These are phyloP conservation scores for Russula sp. DNA, from an alignment of 768 basidiomycete genomes.

Conservation along the genomic window DNA sequence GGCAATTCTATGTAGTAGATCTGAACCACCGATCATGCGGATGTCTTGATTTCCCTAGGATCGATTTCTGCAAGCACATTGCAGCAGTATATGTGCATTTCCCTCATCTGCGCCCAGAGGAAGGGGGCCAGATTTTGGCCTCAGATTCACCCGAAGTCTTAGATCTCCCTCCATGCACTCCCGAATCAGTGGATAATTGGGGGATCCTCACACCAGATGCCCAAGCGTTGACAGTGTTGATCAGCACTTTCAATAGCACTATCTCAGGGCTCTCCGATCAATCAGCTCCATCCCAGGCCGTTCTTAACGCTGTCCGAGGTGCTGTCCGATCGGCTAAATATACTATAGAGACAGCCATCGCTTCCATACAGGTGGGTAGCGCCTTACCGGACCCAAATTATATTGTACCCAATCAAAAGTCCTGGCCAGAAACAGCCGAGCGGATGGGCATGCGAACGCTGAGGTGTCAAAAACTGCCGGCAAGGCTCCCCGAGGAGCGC, in stretches of 20 bases:
- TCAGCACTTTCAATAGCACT: too few species aligned
- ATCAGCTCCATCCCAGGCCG: background rate
- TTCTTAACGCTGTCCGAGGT: background rate
- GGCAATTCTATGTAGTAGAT: background rate
- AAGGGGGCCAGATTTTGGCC: too few species aligned
- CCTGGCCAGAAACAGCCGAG: too few species aligned
- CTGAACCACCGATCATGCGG: background rate
- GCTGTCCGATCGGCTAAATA: background rate
- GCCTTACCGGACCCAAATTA: background rate
- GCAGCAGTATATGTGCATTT: background rate
- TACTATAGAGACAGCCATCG: background rate
- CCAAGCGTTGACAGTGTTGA: too few species aligned
- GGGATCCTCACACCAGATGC: too few species aligned
- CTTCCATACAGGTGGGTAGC: background rate
- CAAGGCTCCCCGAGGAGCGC: too few species aligned
- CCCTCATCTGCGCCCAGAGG: background rate
- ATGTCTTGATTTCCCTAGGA: background rate
- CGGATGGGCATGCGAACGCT: too few species aligned
- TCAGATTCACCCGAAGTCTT: background rate
- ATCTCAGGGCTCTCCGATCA: background rate
- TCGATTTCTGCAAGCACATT: conserved; percentile 2
- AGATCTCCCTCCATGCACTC: background rate
- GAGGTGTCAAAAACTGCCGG: too few species aligned
- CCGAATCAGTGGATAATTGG: background rate
- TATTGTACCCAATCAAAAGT: background rate